Evolutionary conservation across 2,329 filamentous ascomycete genomes (phyloP), one percentile per base, ranked within the genome.

Genomic region (Biscogniauxia marginata): DNA sequence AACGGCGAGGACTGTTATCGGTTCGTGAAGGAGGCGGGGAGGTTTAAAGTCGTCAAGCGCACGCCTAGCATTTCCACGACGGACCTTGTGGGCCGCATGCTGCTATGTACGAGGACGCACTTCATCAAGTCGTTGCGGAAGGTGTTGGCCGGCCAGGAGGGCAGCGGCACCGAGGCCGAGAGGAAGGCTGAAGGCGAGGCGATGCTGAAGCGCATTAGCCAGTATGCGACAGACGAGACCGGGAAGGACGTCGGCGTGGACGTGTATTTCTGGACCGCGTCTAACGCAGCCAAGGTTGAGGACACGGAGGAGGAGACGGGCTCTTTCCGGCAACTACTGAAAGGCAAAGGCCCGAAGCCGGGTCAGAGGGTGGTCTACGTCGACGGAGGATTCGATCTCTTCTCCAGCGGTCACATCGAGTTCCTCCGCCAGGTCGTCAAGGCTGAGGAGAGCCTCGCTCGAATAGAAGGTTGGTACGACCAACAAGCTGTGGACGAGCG

Each of bases 51-150:
- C 18, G 95, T 99, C 47, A 96, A 96, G 78, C 85, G 95, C 61
- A 98, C 95, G 2, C 95, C 95, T 0, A 93, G 91, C 57, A 99
- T 99, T 69, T 96, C 91, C 8, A 99, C 95, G 1, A 99, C 95
- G 3, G 95, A 99, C 71, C 83, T 99, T n/a, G 95, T 99, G 22
- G 95, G 95, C 19, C 88, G 95, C 67, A 99, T 99, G 95, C 80
- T 99, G 67, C 81, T 98, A 16, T 97, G 93, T 79, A 98, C 93
- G n/a, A 88, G 87, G 70, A 90, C 86, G 20, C 95, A 99, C 75
- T 96, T 96, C 70, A 93, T 98, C 72, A 88, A 86, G 67, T 93
- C 89, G 0, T 80, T 97, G 46, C 82, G 88, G 64, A 84, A 80
- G 51, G 77, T 82, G 22, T 79, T 98, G 6, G 77, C 79, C 0